phyloP scores from a whole-genome alignment of 2,329 filamentous ascomycete species.

The Penicillium olsonii region DNA sequence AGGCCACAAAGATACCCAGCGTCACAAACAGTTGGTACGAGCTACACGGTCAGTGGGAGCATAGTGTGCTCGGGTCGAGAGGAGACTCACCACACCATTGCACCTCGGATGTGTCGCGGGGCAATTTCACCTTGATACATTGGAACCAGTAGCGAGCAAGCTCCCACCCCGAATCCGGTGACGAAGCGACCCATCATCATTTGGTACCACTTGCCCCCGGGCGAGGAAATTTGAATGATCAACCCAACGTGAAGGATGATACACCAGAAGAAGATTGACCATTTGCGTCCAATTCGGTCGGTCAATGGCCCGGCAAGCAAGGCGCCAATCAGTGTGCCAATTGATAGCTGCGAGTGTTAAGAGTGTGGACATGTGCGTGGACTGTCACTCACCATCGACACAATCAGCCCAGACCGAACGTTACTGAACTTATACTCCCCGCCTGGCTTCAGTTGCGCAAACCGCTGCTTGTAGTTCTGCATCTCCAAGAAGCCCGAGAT shows the following conservation, averaged over 20 bases:
- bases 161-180: conserved; percentile 48
- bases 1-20: conserved; percentile 49
- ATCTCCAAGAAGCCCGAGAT: conserved; percentile 48
- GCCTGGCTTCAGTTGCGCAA: conserved; percentile 34
- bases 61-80: neutral
- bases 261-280: conserved; percentile 45
- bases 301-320: conserved; percentile 44
- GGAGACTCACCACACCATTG: conserved; percentile 38
- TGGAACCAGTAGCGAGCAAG: conserved; percentile 45
- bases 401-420: conserved; percentile 46
- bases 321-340: conserved; percentile 47
- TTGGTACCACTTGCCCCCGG: conserved; percentile 42
- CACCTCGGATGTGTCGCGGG: conserved; percentile 48
- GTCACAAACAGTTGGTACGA: conserved; percentile 53
- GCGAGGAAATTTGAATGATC: conserved; percentile 46
- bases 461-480: conserved; percentile 43
- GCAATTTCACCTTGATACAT: conserved; percentile 51
- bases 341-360: conserved; percentile 33
- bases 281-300: conserved; percentile 45
- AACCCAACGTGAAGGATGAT: conserved; percentile 44
- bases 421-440: conserved; percentile 42
- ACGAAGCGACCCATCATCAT: conserved; percentile 47
- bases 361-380: too few relatives aligned
- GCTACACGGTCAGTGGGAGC: conserved; percentile 22
- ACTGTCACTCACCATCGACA: conserved; percentile 37